Evolutionary conservation across 2,329 filamentous ascomycete genomes (phyloP).

Genomic region (Fusarium denticulatum): DNA sequence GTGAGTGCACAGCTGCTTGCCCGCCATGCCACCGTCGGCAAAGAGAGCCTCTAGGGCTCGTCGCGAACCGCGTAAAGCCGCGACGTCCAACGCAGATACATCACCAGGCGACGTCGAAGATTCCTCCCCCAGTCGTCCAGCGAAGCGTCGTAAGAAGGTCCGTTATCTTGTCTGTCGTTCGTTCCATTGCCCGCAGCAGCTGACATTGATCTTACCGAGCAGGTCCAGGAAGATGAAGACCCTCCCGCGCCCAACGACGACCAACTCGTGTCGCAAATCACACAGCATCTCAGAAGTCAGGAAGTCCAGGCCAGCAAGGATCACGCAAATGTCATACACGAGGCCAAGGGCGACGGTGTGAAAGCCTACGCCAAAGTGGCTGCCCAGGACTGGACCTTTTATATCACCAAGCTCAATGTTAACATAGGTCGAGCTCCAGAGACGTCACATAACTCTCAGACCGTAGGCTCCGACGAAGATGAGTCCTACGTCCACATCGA

Average conservation of each 20-base stretch:
- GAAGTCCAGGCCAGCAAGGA: conserved; percentile 69
- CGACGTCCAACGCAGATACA: conserved; percentile 47
- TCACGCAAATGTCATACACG: conserved; percentile 71
- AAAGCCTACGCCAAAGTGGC: conserved; percentile 85
- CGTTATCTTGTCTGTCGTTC: conserved; percentile 3
- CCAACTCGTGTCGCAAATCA: conserved; percentile 65
- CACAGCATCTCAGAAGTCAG: conserved; percentile 60
- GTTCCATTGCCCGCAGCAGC: conserved; percentile 5
- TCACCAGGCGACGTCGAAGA: conserved; percentile 55
- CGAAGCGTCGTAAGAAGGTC: conserved; percentile 73
- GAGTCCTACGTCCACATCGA: conserved; percentile 79
- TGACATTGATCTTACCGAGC: conserved; percentile 14
- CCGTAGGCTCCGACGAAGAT: conserved; percentile 57
- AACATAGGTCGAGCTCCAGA: conserved; percentile 79
- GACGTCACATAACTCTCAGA: conserved; percentile 47
- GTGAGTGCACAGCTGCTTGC: not conserved
- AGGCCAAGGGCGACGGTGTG: conserved; percentile 69
- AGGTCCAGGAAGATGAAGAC: conserved; percentile 52
- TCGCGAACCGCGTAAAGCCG: conserved; percentile 53
- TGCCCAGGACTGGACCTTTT: conserved; percentile 85
- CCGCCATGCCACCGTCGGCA: conserved; percentile 51
- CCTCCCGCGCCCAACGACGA: conserved; percentile 62
- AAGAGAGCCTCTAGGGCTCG: conserved; percentile 52
- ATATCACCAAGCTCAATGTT: conserved; percentile 78
- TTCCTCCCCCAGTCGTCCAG: conserved; percentile 69